Evolutionary conservation across 2,329 filamentous ascomycete genomes (phyloP).

Genomic region (Calonectria montana): DNA sequence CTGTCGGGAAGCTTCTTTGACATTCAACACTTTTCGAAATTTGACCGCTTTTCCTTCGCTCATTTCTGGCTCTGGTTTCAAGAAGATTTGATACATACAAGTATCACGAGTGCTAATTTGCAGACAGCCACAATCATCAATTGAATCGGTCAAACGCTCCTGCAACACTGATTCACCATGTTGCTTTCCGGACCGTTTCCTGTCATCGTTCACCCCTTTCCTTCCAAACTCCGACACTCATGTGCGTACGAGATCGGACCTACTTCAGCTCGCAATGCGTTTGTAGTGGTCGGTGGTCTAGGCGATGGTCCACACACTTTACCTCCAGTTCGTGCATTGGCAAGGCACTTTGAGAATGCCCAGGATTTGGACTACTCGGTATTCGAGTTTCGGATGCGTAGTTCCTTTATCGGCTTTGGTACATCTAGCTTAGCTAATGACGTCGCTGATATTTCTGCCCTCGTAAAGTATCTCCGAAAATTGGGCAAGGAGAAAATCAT

Average conservation of each 20-base stretch:
- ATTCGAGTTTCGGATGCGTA: conserved; percentile 67
- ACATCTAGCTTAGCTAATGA: conserved; percentile 62
- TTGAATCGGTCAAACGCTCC: background rate
- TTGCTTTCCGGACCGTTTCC: conserved; percentile 49
- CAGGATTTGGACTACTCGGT: conserved; percentile 60
- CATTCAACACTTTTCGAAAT: background rate
- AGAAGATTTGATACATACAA: background rate
- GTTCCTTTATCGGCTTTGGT: conserved; percentile 65
- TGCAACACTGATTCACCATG: conserved; percentile 35
- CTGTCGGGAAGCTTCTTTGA: background rate
- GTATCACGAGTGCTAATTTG: background rate
- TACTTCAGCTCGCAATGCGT: conserved; percentile 61
- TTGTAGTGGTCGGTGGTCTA: conserved; percentile 78
- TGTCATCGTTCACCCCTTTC: conserved; percentile 59
- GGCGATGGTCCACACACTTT: conserved; percentile 76
- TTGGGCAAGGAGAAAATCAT: conserved; percentile 64
- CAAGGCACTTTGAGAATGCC: conserved; percentile 53
- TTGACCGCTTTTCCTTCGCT: background rate
- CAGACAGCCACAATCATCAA: background rate
- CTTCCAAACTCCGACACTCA: conserved; percentile 52
- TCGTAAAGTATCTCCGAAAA: conserved; percentile 65
- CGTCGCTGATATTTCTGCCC: conserved; percentile 62
- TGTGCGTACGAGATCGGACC: conserved; percentile 62
- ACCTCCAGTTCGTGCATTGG: conserved; percentile 63
- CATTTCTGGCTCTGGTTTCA: background rate